These are phyloP conservation scores for Magnaporthales sp. DNA, from an alignment of 2,329 filamentous ascomycete genomes.

Conservation along the genomic window DNA sequence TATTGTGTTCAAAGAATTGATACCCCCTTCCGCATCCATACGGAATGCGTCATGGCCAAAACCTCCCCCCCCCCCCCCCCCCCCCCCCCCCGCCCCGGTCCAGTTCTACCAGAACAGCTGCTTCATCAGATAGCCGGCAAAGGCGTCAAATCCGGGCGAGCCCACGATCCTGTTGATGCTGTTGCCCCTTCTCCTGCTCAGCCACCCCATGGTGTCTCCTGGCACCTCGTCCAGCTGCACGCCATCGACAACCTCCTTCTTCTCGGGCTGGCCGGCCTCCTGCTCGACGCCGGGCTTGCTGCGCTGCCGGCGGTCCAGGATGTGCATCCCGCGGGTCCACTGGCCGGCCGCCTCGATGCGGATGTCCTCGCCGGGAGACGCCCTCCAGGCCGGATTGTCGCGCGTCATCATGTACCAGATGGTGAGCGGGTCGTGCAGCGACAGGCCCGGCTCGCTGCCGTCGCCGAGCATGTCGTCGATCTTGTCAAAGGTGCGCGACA, in stretches of 20 bases:
- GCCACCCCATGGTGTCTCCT: conserved; percentile 69
- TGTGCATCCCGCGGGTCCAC: conserved; percentile 89
- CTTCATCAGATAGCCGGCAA: conserved; percentile 58
- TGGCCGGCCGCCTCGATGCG: conserved; percentile 84
- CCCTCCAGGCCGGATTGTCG: conserved; percentile 49
- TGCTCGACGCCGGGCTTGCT: conserved; percentile 26
- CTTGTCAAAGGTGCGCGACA: conserved; percentile 61
- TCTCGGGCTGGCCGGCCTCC: conserved; percentile 16
- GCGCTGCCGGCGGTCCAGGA: conserved; percentile 64
- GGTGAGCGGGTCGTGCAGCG: conserved; percentile 69
- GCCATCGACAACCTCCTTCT: conserved; percentile 23
- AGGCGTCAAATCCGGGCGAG: conserved; percentile 58
- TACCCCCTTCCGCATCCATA: background rate
- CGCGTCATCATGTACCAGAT: conserved; percentile 69
- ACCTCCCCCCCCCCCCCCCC: too few relatives aligned
- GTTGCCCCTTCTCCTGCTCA: conserved; percentile 68
- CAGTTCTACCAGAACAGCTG: conserved; percentile 50
- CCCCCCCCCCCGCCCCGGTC: too few relatives aligned
- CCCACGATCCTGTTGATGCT: conserved; percentile 64
- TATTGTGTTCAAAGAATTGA: background rate
- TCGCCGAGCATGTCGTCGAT: conserved; percentile 54
- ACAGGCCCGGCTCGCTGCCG: conserved; percentile 49
- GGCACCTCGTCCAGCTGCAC: conserved; percentile 45
- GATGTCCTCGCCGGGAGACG: conserved; percentile 63
- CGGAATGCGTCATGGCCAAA: background rate